Base-by-base conservation (phyloP, 2,329 filamentous ascomycete genomes). In the Paecilomyces formosus region DNA sequence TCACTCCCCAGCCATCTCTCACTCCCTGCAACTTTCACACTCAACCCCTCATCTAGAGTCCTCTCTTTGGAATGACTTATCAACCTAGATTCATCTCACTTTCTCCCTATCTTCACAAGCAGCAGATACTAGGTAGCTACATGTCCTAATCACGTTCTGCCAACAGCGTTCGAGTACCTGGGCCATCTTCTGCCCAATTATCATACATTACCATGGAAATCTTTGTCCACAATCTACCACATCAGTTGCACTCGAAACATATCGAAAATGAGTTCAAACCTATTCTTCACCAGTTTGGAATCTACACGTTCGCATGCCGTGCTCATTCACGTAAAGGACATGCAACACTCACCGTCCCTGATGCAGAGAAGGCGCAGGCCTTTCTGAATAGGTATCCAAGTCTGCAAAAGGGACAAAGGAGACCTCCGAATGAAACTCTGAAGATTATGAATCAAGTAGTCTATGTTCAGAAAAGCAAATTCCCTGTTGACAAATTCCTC, bases 201-300 rank as follows among this genome's bases (percentile, higher is more conserved):
- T 4, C 28, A 31, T n/a, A 21, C 33, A 18, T 30, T 31, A 28
- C 9, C n/a, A 69, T 69, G 65, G 66, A 69, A 31, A 64, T 69
- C n/a, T 67, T 66, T 31, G 67, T 65, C 55, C 61, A 64, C 53
- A 66, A 66, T 31, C 54, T 69, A 24, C 66, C 66, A 4, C 59
- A 61, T n/a, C 62, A 64, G 24, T 55, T 67, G 13, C 60, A 62
- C 22, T 55, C 60, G 12, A 59, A 57, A 15, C 65, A 65, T 50
- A 35, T 69, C 39, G 61, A 54, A 35, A 65, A 55, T 51, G 64
- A 66, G 56, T 57, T 69, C 35, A 59, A 18, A 9, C 62, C 64
- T 9, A 57, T 67, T 11, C 57, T 68, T 7, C 58, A 53, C 3
- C 18, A 55, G 9, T 61, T 68, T 45, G 60, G 59, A 11, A 66